phyloP scores from a whole-genome alignment of 768 basidiomycete species.

The Neoboletus magnificus region DNA sequence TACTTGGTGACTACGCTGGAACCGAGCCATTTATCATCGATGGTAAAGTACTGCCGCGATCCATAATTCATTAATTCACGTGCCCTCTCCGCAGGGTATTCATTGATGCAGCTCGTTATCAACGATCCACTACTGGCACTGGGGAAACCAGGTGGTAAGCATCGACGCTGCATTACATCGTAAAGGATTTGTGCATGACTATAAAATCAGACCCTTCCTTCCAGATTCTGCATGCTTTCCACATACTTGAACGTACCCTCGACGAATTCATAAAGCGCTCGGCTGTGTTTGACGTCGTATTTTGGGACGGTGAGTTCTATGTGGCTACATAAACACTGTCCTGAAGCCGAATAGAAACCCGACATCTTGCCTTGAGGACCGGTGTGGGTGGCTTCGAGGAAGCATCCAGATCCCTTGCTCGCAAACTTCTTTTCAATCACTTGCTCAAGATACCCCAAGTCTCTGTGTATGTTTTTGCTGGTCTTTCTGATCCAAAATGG shows the following conservation, averaged over 20 bases:
- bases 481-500: constrained; percentile 49
- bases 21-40: constrained; percentile 63
- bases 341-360: constrained; percentile 35
- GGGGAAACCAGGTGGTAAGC: constrained; percentile 44
- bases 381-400: constrained; percentile 35
- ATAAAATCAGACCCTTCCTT: constrained; percentile 45
- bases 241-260: constrained; percentile 51
- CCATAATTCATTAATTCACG: background rate
- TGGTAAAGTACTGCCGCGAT: constrained; percentile 35
- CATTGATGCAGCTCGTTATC: constrained; percentile 55
- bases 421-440: constrained; percentile 50
- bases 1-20: constrained; percentile 69
- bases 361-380: constrained; percentile 41
- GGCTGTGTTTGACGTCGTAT: constrained; percentile 60
- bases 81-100: constrained; percentile 46
- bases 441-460: constrained; percentile 38
- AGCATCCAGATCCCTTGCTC: constrained; percentile 50
- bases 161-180: background rate
- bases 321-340: background rate
- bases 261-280: constrained; percentile 46
- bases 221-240: constrained; percentile 61
- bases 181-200: background rate
- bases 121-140: constrained; percentile 61
- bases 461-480: constrained; percentile 44
- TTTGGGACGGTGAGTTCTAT: constrained; percentile 48